Evolutionary conservation across 1,284 basidiomycete genomes (phyloP), one percentile per base, ranked within the genome.

Genomic region (Leccinum angustisporum): DNA sequence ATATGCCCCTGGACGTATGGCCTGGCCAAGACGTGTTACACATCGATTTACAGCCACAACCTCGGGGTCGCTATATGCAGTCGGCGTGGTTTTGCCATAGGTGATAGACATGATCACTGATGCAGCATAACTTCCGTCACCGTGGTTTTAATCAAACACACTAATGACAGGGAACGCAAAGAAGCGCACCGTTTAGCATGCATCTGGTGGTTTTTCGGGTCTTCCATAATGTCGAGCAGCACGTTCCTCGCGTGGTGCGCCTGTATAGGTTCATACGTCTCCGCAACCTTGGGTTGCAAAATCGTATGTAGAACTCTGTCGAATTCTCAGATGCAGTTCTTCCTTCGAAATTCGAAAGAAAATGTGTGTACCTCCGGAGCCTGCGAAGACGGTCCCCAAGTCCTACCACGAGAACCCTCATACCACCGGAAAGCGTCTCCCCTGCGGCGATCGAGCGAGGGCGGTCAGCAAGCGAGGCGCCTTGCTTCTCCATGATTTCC

Each of bases 31-130:
- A 5, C 51, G 66, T 6, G 18, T 10, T 18, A 63, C 2, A 52
- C 58, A 62, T 5, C 58, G 65, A 21, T 60, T 61, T 14, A 69
- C 33, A 1, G 53, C 59, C 1, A 63, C 13, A 4, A 70, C 56
- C 46, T 86, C 83, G 8, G 69, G 66, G 53, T 71, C 68, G 25
- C 30, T 61, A 10, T 62, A 60, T 11, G 61, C 38, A 10, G 70
- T 70, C 18, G 68, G 64, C 0, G 70, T 71, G 14, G 51, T 75
- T 63, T 85, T 86, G 5, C 87, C 87, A 65, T 90, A 90, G 2
- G 87, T 84, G 36, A 90, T 77, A 2, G 81, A 78, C 78, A 90
- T 81, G 9, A 88, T 85, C 1, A 88, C 80, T 2, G 83, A 83
- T 1, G 86, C 85, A 0, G 87, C 82, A 66, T 86, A 90, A 52